Conservation (phyloP, 2,329 filamentous ascomycete species). For the Clathrospora elynae region DNA sequence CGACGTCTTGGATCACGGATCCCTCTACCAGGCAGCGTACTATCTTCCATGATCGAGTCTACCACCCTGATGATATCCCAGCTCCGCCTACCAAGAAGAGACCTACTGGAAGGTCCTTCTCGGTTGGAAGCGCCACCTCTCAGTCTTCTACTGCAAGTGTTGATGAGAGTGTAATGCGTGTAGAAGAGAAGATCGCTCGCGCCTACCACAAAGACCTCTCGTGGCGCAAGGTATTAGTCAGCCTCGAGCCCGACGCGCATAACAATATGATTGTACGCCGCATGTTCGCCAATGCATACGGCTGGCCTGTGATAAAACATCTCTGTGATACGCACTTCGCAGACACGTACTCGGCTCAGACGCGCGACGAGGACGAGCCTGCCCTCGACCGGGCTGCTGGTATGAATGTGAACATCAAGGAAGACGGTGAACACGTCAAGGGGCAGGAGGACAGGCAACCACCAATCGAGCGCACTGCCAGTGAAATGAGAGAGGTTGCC, state of each 20-base stretch:
- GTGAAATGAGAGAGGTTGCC: conserved; percentile 56
- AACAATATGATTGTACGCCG: conserved; percentile 97
- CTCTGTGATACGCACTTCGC: conserved; percentile 93
- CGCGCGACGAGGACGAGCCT: conserved; percentile 69
- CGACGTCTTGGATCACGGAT: conserved; percentile 80
- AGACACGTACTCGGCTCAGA: conserved; percentile 69
- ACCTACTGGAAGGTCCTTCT: conserved; percentile 44
- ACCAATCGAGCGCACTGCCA: conserved; percentile 51
- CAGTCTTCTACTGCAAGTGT: conserved; percentile 35
- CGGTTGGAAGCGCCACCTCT: conserved; percentile 41
- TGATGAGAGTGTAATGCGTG: conserved; percentile 72
- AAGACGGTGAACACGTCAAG: conserved; percentile 70
- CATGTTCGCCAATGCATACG: conserved; percentile 96
- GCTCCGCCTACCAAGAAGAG: conserved; percentile 65
- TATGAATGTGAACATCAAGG: conserved; percentile 60
- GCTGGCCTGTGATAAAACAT: conserved; percentile 96
- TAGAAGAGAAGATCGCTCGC: conserved; percentile 96
- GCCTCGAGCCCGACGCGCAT: conserved; percentile 94
- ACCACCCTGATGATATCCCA: conserved; percentile 91
- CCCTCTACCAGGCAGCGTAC: conserved; percentile 80
- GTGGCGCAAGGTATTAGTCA: conserved; percentile 96
- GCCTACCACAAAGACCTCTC: conserved; percentile 90
- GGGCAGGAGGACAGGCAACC: conserved; percentile 47
- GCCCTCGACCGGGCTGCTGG: conserved; percentile 71
- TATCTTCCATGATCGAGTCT: conserved; percentile 96